phyloP scores from a whole-genome alignment of 495 filamentous ascomycete genomes.

The Parathielavia appendiculata region DNA sequence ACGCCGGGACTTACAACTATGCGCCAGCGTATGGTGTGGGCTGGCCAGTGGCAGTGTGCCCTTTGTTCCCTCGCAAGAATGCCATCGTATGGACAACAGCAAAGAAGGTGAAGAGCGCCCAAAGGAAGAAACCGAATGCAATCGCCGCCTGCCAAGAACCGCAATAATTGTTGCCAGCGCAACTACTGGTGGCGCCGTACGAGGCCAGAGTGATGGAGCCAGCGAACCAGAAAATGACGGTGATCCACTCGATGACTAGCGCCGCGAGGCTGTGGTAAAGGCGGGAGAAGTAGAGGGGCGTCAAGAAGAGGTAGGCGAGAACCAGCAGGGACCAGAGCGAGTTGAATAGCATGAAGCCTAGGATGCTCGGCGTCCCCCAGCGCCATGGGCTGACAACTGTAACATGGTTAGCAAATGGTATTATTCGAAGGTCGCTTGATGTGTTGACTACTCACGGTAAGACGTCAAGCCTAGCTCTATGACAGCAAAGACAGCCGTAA shows the following conservation, averaged over 20 bases:
- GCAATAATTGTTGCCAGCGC: conserved; percentile 32
- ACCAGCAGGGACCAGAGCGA: conserved; percentile 68
- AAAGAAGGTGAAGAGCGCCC: conserved; percentile 39
- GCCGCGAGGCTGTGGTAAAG: conserved; percentile 57
- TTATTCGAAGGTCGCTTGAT: conserved; percentile 10
- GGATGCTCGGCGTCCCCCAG: conserved; percentile 38
- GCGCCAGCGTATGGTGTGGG: conserved; percentile 32
- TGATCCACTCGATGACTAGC: conserved; percentile 61
- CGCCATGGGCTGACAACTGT: conserved; percentile 35
- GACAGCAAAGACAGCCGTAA: conserved; percentile 60
- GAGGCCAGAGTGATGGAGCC: conserved; percentile 72
- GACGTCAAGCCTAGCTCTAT: conserved; percentile 66
- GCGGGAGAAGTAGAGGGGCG: conserved; percentile 54
- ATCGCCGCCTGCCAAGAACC: conserved; percentile 39
- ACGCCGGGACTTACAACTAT: conserved; percentile 10
- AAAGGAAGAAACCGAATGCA: conserved; percentile 46
- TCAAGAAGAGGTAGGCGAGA: conserved; percentile 58
- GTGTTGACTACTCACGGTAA: conserved; percentile 52
- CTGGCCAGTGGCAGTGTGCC: conserved; percentile 19
- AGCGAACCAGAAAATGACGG: conserved; percentile 85
- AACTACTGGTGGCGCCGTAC: conserved; percentile 44
- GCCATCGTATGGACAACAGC: conserved; percentile 35
- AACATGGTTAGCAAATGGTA: background rate
- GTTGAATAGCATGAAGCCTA: conserved; percentile 72
- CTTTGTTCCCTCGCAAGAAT: conserved; percentile 29